Percentiles rank a stretch among this genome's conserved stretches.
These are phyloP conservation scores for Beauveria brongniartii DNA, from an alignment of 2,329 filamentous ascomycete species.

Conservation along the genomic window DNA sequence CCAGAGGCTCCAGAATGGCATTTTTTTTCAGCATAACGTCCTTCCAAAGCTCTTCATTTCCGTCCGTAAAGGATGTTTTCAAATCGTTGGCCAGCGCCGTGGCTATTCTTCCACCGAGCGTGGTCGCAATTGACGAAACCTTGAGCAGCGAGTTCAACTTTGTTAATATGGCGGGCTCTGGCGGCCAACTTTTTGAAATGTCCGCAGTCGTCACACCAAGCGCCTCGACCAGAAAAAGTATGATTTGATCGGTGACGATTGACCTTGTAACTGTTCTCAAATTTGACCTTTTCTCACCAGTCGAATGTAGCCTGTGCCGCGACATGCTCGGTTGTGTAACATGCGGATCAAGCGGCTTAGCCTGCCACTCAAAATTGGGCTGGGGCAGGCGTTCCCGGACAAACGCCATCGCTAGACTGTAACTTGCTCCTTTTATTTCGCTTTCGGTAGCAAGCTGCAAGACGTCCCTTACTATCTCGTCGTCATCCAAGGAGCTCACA, in stretches of 20 bases:
- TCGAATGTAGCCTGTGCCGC: too few relatives aligned
- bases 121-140: background rate
- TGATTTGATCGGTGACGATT: background rate
- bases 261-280: background rate
- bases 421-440: rapidly evolving
- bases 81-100: background rate
- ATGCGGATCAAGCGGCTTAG: background rate
- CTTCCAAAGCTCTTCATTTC: background rate
- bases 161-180: too few relatives aligned
- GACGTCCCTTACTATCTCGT: background rate
- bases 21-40: background rate
- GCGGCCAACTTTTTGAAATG: too few relatives aligned
- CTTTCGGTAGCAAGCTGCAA: background rate
- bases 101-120: background rate
- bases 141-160: background rate
- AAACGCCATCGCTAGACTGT: background rate
- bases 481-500: background rate
- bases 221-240: background rate
- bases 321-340: too few relatives aligned
- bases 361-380: background rate
- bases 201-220: background rate
- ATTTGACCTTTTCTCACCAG: too few relatives aligned
- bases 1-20: background rate
- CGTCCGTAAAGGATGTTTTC: background rate
- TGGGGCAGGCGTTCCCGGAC: background rate